Evolutionary conservation across 1,139 yeast genomes (phyloP), one percentile per base, ranked within the genome.

Genomic region (Blastobotrys apis): DNA sequence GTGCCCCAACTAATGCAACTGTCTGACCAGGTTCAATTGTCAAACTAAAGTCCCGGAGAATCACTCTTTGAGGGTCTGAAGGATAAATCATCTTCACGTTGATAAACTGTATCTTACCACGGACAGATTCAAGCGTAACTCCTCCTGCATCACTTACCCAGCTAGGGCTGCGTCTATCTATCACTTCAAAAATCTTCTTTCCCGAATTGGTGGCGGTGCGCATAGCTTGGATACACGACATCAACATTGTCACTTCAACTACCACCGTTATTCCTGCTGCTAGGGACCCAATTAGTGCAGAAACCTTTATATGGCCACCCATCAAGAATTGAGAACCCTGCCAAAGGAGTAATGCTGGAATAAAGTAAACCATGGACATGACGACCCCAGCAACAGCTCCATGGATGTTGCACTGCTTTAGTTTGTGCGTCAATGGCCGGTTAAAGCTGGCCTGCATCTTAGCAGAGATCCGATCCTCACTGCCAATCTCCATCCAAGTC

Each of bases 131-230:
- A 3, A 27, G 13, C 26, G 19, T 16, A 6, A 33, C 29, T 8
- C 23, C n/a, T n/a, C 37, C 20, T 16, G 10, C 15, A 23, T 26
- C 16, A 21, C 25, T 20, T 26, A 19, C 23, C 9, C 21, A 16
- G 15, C 27, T 12, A 27, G 34, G 21, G 23, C 20, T 17, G 16
- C 27, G 21, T 16, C 34, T 20, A 30, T 40, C 39, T 17, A 40
- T 16, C 3, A 36, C 37, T 23, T 40, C 34, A 13, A 33, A 40
- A 10, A 40, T 33, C 29, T 40, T 40, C 17, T 20, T 16, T 21
- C 37, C 29, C 3, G 37, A 34, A 3, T n/a, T 19, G 27, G 23
- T 20, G 3, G 37, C 27, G 9, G 9, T 20, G 4, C 17, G 21
- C 8, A 34, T 16, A 8, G 27, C 3, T 5, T 26, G 8, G n/a